These are phyloP conservation scores for Saturnispora besseyi DNA, from an alignment of 805 yeast genomes.

Conservation along the genomic window DNA sequence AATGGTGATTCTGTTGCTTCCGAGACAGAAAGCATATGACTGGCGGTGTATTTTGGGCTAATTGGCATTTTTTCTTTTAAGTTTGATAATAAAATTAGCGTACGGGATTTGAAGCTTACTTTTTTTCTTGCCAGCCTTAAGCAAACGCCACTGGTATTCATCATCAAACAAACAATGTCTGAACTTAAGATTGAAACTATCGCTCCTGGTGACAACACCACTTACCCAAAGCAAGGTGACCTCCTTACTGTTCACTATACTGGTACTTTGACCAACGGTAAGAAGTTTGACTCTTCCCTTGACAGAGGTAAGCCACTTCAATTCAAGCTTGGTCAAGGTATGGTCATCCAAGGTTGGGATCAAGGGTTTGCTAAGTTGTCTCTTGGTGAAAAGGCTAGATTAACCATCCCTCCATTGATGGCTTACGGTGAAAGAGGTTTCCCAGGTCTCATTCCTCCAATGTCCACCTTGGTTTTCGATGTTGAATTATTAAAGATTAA, in stretches of 20 bases:
- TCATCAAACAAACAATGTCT: constrained; percentile 2
- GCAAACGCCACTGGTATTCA: background rate
- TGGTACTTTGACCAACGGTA: constrained; percentile 92
- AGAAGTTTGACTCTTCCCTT: constrained; percentile 90
- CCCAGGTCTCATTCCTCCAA: constrained; percentile 96
- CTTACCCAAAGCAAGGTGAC: constrained; percentile 84
- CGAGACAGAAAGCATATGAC: constrained; percentile 16
- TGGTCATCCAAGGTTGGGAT: constrained; percentile 96
- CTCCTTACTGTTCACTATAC: constrained; percentile 89
- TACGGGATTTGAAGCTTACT: too few species aligned
- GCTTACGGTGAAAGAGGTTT: constrained; percentile 93
- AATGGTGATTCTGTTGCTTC: background rate
- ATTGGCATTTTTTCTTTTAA: background rate
- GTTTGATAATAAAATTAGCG: background rate
- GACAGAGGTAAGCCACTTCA: constrained; percentile 96
- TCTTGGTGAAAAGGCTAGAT: constrained; percentile 84
- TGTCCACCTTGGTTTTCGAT: constrained; percentile 83
- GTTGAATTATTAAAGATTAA: constrained; percentile 61
- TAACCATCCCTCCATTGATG: constrained; percentile 87
- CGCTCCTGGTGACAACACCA: constrained; percentile 64
- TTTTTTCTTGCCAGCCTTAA: background rate
- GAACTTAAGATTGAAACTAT: constrained; percentile 28
- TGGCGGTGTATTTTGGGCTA: constrained; percentile 16
- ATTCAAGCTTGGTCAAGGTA: constrained; percentile 90
- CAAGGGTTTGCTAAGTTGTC: constrained; percentile 87